phyloP scores from a whole-genome alignment of 192 early-diverging fungal genomes.

The Chytriomyces sp. region DNA sequence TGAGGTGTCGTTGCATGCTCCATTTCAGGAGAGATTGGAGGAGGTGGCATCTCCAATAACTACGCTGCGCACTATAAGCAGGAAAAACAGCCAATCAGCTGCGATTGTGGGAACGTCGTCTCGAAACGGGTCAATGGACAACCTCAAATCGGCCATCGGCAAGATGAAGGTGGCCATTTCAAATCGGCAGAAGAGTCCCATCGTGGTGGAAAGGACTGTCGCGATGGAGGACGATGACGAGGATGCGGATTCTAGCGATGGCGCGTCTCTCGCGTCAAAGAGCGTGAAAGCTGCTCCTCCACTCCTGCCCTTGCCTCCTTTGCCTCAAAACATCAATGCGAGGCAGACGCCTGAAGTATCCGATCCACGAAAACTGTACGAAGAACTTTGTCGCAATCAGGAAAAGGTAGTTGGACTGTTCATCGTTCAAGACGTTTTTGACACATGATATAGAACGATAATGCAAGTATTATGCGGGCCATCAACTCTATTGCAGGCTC shows the following conservation, averaged over 20 bases:
- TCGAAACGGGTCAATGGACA: background rate
- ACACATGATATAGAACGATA: background rate
- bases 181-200: background rate
- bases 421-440: background rate
- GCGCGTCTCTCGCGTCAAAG: background rate
- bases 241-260: background rate
- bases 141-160: background rate
- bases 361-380: background rate
- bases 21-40: too few species aligned
- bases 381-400: background rate
- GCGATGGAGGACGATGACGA: conserved; percentile 19
- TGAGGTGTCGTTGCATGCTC: too few species aligned
- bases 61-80: too few species aligned
- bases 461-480: background rate
- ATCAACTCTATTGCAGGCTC: background rate
- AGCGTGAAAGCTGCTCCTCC: background rate
- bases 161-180: background rate
- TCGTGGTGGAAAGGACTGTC: background rate
- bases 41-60: too few species aligned
- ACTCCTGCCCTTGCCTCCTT: background rate
- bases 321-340: background rate
- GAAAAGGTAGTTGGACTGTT: background rate
- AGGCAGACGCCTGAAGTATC: too few species aligned
- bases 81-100: too few species aligned
- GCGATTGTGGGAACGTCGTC: too few species aligned